A percentile compares a stretch with the other conserved stretches of the same genome.
Evolutionary conservation across 2,329 filamentous ascomycete genomes (phyloP).

Genomic region (Talaromyces sp.): DNA sequence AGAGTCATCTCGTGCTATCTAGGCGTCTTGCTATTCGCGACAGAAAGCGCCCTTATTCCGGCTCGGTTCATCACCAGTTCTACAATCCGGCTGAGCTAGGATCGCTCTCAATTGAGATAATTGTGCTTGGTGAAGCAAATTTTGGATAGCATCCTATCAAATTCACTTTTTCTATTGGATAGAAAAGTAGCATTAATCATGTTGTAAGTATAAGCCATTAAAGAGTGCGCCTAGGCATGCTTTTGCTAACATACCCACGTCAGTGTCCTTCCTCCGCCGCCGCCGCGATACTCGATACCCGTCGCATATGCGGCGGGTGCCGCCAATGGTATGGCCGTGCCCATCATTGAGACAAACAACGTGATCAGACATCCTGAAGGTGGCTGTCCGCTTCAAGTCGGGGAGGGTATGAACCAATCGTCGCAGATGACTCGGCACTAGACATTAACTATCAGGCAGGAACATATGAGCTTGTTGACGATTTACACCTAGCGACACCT

Average conservation of each 20-base stretch:
- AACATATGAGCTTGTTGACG: conserved; percentile 85
- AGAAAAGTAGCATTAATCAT: conserved; percentile 19
- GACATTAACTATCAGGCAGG: conserved; percentile 49
- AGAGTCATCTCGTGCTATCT: too few relatives aligned
- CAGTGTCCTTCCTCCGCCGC: conserved; percentile 81
- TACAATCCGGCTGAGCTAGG: not conserved
- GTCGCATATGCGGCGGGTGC: conserved; percentile 70
- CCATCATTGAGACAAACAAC: conserved; percentile 93
- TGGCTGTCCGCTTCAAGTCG: conserved; percentile 86
- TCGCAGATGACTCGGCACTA: not conserved
- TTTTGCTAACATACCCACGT: not conserved
- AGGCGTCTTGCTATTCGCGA: not conserved
- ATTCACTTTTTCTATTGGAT: not conserved
- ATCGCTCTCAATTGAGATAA: too few relatives aligned
- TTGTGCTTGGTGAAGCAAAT: not conserved
- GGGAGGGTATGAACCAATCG: conserved; percentile 65
- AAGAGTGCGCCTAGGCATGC: not conserved
- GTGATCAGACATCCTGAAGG: conserved; percentile 74
- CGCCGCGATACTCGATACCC: conserved; percentile 74
- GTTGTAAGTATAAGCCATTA: conserved; percentile 24
- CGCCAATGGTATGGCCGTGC: conserved; percentile 63
- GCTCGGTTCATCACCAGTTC: not conserved
- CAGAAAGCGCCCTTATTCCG: not conserved
- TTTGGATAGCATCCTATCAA: not conserved
- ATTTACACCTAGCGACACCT: conserved; percentile 86